phyloP scores from a whole-genome alignment of 257 asterid species.

The Lycium ferocissimum region DNA sequence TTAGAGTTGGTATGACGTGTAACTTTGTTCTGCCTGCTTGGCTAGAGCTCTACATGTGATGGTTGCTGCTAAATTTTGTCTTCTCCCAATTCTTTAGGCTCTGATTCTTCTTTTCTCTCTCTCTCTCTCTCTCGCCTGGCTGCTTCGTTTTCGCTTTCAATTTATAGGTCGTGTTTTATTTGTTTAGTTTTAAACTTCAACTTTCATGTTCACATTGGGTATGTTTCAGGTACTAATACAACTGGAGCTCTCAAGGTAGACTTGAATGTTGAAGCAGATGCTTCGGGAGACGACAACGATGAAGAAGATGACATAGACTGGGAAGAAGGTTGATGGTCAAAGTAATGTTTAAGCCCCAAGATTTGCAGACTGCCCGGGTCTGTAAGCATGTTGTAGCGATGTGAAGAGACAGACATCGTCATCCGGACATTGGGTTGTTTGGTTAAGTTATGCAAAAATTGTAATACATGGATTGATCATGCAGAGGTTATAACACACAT shows the following conservation, averaged over 20 bases:
- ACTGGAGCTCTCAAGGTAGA: constrained; percentile 66
- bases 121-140: neutral
- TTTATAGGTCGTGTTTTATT: neutral
- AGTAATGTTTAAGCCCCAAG: neutral
- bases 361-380: neutral
- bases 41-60: neutral
- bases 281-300: constrained; percentile 52
- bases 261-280: constrained; percentile 78
- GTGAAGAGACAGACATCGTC: neutral
- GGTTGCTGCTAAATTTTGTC: constrained; percentile 4
- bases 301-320: constrained; percentile 75
- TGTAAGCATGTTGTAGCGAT: neutral
- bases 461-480: neutral
- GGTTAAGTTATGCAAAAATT: neutral
- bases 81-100: neutral
- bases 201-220: constrained; percentile 12
- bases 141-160: neutral
- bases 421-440: constrained; percentile 1
- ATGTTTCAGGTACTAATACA: constrained; percentile 47
- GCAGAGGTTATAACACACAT: neutral
- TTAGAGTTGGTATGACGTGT: neutral
- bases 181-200: constrained; percentile 3
- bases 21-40: constrained; percentile 11
- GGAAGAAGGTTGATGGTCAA: constrained; percentile 71
- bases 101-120: too few relatives aligned